phyloP scores from a whole-genome alignment of 2,329 filamentous ascomycete genomes.

The Scopulariopsis brevicaulis region DNA sequence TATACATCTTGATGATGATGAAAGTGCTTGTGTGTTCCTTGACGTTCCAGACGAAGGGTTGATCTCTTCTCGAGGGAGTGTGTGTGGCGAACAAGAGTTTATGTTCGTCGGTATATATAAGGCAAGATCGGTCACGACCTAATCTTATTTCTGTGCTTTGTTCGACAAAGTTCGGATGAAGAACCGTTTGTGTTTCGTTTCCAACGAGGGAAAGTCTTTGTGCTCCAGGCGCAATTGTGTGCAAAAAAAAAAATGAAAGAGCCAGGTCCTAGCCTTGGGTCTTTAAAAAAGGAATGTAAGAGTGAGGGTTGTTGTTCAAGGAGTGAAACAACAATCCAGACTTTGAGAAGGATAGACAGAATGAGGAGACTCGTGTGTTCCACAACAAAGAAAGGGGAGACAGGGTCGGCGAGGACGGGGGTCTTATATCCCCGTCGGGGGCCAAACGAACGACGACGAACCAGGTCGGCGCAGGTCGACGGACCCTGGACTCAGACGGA shows the following conservation, averaged over 20 bases:
- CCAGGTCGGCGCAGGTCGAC: not conserved
- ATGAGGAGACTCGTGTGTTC: conserved; percentile 2
- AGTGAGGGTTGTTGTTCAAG: not conserved
- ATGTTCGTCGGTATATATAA: not conserved
- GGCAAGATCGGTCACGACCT: not conserved
- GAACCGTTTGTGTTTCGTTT: too few species aligned
- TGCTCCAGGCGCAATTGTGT: conserved; percentile 14
- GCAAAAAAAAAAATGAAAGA: conserved; percentile 14
- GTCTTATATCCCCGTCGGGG: conserved; percentile 6
- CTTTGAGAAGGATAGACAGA: conserved; percentile 6
- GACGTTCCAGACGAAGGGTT: conserved; percentile 28
- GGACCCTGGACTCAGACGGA: not conserved
- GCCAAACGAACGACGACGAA: conserved; percentile 5
- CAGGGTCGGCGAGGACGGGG: not conserved
- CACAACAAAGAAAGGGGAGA: not conserved
- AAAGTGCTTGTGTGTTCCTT: conserved; percentile 19
- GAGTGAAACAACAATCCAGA: conserved; percentile 1
- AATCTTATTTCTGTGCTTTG: not conserved
- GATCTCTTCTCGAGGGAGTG: not conserved
- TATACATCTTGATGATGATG: conserved; percentile 30
- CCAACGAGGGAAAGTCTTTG: not conserved
- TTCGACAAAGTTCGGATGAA: conserved; percentile 4
- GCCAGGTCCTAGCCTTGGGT: conserved; percentile 23
- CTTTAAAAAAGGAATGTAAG: conserved; percentile 13
- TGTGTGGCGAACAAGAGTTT: not conserved